A percentile compares a stretch with the other conserved stretches of the same genome.
These are phyloP conservation scores for Talaromyces sp. DNA, from an alignment of 2,329 filamentous ascomycete species.

Conservation along the genomic window DNA sequence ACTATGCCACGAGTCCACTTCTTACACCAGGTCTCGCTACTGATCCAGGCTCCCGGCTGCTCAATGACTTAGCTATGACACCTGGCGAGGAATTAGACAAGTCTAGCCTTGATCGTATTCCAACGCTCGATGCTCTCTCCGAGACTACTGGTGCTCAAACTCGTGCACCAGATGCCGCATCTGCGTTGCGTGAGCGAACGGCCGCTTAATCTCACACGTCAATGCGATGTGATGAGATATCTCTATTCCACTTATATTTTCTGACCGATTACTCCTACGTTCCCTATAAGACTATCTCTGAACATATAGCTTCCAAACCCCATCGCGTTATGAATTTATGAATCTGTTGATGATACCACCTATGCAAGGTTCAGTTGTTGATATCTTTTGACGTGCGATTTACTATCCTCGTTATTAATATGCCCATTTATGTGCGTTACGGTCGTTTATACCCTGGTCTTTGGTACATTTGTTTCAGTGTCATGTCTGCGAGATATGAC, in stretches of 20 bases:
- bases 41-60: constrained; percentile 21
- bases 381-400: background rate
- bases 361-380: background rate
- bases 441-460: constrained; percentile 1
- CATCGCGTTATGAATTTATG: constrained; percentile 5
- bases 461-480: background rate
- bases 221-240: background rate
- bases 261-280: background rate
- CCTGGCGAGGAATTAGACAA: constrained; percentile 23
- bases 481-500: background rate
- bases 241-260: background rate
- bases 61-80: constrained; percentile 21
- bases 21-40: constrained; percentile 26
- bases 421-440: background rate
- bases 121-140: constrained; percentile 32
- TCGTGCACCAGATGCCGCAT: constrained; percentile 14
- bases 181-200: constrained; percentile 13
- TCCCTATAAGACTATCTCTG: background rate
- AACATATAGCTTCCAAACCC: background rate
- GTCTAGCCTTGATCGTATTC: constrained; percentile 33
- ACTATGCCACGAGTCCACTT: constrained; percentile 30
- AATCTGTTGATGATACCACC: constrained; percentile 13
- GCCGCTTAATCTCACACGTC: background rate
- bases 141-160: constrained; percentile 27
- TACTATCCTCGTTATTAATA: background rate